Evolutionary conservation across 768 basidiomycete genomes (phyloP).

Genomic region (Cyclocybe cylindracea): DNA sequence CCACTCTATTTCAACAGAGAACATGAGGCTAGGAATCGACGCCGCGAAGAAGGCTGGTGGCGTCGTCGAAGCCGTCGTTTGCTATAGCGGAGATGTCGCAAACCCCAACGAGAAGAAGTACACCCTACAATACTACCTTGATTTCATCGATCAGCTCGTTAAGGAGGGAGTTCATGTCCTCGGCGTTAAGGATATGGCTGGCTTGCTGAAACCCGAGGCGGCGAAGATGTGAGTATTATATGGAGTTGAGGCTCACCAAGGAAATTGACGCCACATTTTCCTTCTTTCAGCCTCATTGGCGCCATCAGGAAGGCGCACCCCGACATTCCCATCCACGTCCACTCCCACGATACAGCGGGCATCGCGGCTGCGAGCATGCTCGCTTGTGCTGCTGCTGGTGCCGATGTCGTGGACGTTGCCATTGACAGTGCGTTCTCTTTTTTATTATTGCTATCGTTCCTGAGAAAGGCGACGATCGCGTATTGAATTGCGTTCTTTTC

Average conservation of each 20-base stretch:
- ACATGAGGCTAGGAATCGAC: conserved; percentile 92
- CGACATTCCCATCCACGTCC: conserved; percentile 97
- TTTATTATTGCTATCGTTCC: no score
- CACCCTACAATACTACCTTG: conserved; percentile 95
- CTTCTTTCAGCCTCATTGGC: conserved; percentile 71
- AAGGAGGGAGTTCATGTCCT: conserved; percentile 95
- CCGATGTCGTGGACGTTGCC: conserved; percentile 96
- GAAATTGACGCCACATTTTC: conserved; percentile 2
- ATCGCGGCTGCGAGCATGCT: conserved; percentile 98
- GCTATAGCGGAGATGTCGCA: conserved; percentile 98
- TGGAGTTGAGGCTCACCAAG: not conserved
- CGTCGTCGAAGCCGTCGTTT: conserved; percentile 95
- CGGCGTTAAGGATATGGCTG: conserved; percentile 99
- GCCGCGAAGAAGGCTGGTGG: conserved; percentile 99
- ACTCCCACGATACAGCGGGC: conserved; percentile 99
- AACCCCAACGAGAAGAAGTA: conserved; percentile 96
- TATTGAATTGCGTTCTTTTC: not conserved
- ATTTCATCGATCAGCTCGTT: conserved; percentile 92
- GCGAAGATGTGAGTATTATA: conserved; percentile 72
- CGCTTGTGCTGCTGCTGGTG: conserved; percentile 94
- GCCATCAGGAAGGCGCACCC: conserved; percentile 96
- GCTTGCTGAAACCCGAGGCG: conserved; percentile 91
- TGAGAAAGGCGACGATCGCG: no score
- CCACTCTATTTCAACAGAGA: conserved; percentile 47
- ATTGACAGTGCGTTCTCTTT: conserved; percentile 79